Evolutionary conservation across 129 eudicot species (phyloP).

Genomic region (Gnaphalium uliginosum): DNA sequence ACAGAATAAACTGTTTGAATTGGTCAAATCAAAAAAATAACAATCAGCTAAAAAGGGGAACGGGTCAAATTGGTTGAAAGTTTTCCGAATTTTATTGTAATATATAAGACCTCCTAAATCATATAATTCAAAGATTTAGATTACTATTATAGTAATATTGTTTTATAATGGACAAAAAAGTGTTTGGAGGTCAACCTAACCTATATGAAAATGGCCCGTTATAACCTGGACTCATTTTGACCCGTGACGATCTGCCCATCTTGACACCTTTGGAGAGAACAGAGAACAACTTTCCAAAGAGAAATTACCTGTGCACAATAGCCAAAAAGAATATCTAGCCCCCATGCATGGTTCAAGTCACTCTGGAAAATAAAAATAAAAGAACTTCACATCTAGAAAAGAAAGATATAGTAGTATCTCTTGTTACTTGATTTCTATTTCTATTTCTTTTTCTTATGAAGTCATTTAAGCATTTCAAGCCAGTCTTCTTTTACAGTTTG

Average conservation of each 20-base stretch:
- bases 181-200: neutral
- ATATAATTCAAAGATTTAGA: neutral
- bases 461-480: too few relatives aligned
- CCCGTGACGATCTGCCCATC: neutral
- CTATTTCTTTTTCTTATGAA: too few relatives aligned
- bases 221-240: neutral
- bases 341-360: conserved; percentile 97
- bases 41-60: neutral
- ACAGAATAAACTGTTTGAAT: neutral
- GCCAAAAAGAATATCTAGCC: conserved; percentile 80
- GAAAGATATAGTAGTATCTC: too few relatives aligned
- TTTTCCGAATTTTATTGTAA: neutral
- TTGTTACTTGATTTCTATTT: too few relatives aligned
- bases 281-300: neutral
- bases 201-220: neutral
- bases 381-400: too few relatives aligned
- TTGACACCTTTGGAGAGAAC: neutral
- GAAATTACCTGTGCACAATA: conserved; percentile 85
- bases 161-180: neutral
- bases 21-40: neutral
- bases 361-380: conserved; percentile 74
- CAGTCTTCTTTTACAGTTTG: too few relatives aligned
- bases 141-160: neutral
- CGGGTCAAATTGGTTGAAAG: neutral
- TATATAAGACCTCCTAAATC: neutral